A percentile compares a stretch with the other conserved stretches of the same genome.
Evolutionary conservation across 495 filamentous ascomycete species (phyloP).

Genomic region (Xylaria intraflava): DNA sequence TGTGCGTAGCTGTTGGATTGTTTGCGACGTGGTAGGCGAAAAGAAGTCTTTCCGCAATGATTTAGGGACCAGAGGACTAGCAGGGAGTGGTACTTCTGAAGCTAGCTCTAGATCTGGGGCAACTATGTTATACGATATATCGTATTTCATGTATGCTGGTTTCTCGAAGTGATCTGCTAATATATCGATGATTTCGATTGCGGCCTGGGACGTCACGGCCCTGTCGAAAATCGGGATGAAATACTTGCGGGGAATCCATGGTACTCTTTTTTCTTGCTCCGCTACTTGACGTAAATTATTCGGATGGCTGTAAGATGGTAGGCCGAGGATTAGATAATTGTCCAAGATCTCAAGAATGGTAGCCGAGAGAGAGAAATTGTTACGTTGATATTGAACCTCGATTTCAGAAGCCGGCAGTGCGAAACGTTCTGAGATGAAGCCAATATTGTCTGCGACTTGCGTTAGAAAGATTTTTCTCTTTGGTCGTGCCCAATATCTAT

Average conservation of each 20-base stretch:
- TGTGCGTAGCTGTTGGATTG: neutral
- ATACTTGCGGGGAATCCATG: slow-evolving; percentile 20
- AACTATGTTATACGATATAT: slow-evolving; percentile 19
- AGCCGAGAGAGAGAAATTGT: slow-evolving; percentile 17
- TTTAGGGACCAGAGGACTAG: neutral
- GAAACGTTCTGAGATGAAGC: slow-evolving; percentile 20
- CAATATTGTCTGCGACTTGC: slow-evolving; percentile 14
- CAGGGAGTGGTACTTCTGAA: neutral
- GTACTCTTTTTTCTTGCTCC: slow-evolving; percentile 4
- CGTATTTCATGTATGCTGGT: slow-evolving; percentile 20
- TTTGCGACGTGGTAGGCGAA: neutral
- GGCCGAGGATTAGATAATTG: slow-evolving; percentile 14
- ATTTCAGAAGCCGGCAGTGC: slow-evolving; percentile 15
- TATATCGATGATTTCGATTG: slow-evolving; percentile 15
- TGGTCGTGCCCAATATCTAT: neutral
- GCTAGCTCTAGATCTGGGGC: slow-evolving; percentile 13
- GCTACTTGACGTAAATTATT: neutral
- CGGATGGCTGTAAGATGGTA: neutral
- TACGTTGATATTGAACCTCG: slow-evolving; percentile 16
- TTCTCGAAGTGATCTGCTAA: slow-evolving; percentile 21
- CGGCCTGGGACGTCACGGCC: slow-evolving; percentile 5
- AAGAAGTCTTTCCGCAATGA: slow-evolving; percentile 3
- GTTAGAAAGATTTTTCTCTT: slow-evolving; percentile 2
- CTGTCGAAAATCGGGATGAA: slow-evolving; percentile 15
- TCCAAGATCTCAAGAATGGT: slow-evolving; percentile 20